Evolutionary conservation across 805 yeast genomes (phyloP).

Genomic region (Pichia gijzeniarum): DNA sequence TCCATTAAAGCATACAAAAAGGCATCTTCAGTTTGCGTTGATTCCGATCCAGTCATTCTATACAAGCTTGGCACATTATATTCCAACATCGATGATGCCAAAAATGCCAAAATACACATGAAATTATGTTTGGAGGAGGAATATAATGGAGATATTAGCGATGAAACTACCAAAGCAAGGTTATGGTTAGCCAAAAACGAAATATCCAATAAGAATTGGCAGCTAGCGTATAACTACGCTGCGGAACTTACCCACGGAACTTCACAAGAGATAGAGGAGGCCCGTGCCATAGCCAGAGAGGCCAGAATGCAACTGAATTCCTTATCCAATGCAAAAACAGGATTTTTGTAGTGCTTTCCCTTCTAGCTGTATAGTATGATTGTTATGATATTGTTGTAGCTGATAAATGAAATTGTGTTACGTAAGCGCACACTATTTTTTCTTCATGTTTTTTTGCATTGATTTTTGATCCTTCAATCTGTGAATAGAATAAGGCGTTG

Average conservation of each 20-base stretch:
- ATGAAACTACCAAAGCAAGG: conserved; percentile 72
- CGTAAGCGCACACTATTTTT: neutral
- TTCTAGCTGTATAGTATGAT: no score
- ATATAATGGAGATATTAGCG: conserved; percentile 55
- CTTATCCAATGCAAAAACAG: neutral
- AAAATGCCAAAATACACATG: conserved; percentile 58
- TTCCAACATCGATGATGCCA: conserved; percentile 46
- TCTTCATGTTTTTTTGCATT: neutral
- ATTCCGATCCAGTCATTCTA: conserved; percentile 47
- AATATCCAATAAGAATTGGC: conserved; percentile 48
- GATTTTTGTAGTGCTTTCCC: neutral
- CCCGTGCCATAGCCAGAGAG: conserved; percentile 73
- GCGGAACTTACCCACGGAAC: conserved; percentile 63
- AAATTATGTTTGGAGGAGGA: conserved; percentile 62
- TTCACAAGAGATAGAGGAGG: conserved; percentile 87
- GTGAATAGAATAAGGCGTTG: no score
- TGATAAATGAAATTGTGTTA: no score
- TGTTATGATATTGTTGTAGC: no score
- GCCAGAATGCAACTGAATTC: conserved; percentile 50
- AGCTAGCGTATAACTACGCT: conserved; percentile 67
- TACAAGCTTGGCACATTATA: conserved; percentile 64
- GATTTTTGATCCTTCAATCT: no score
- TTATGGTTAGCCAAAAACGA: conserved; percentile 81
- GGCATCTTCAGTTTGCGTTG: conserved; percentile 52
- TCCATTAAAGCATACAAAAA: conserved; percentile 77